phyloP scores from a whole-genome alignment of 2,329 filamentous ascomycete genomes.

The Fusarium decemcellulare region DNA sequence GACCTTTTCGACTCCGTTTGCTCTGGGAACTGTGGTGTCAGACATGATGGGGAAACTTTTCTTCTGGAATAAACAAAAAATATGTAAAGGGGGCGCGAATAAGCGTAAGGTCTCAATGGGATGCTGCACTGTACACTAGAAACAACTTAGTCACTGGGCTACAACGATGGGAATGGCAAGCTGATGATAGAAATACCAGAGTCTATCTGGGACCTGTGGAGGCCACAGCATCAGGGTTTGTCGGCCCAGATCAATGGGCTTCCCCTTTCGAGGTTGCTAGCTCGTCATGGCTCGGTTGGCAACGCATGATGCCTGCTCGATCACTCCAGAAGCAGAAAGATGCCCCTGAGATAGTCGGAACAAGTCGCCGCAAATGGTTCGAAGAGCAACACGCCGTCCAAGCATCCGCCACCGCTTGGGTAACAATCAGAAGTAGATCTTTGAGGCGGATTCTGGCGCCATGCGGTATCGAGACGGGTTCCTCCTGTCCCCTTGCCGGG shows the following conservation, averaged over 20 bases:
- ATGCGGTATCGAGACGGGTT: neutral
- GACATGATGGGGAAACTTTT: no score
- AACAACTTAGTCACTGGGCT: no score
- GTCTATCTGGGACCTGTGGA: no score
- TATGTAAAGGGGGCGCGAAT: no score
- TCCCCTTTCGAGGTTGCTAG: no score
- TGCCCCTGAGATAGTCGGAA: constrained; percentile 1
- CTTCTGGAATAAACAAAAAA: no score
- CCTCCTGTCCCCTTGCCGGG: neutral
- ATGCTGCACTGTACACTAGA: no score
- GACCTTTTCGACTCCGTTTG: neutral
- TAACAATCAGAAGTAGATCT: neutral
- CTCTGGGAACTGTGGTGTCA: neutral
- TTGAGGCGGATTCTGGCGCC: neutral
- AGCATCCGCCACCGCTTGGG: neutral
- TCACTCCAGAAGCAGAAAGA: neutral
- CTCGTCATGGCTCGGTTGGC: neutral
- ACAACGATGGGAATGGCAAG: no score
- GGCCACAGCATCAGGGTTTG: no score
- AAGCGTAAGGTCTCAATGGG: no score
- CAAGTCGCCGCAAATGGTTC: neutral
- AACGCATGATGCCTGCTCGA: neutral
- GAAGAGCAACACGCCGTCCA: neutral
- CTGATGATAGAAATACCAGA: no score
- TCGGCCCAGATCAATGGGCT: no score